phyloP scores from a whole-genome alignment of 768 basidiomycete species.

The Rhodocollybia butyracea region DNA sequence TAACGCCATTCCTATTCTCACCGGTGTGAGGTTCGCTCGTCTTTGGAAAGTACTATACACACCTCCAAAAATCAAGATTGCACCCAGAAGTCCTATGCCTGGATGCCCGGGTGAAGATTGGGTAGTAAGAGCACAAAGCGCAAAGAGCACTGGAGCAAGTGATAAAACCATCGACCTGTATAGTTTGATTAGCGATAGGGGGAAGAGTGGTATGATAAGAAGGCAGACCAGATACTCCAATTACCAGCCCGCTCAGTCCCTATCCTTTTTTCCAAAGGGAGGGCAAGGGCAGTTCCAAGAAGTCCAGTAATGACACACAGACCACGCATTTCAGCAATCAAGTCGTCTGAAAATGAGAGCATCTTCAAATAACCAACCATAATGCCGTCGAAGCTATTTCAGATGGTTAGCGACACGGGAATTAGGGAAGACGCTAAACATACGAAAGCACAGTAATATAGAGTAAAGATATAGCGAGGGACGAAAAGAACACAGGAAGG shows the following conservation, averaged over 20 bases:
- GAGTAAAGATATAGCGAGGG: constrained; percentile 38
- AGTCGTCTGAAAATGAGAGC: constrained; percentile 38
- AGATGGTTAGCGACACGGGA: constrained; percentile 5
- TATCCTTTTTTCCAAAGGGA: constrained; percentile 34
- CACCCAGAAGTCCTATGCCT: constrained; percentile 25
- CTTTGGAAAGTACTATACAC: constrained; percentile 3
- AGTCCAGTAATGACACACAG: constrained; percentile 44
- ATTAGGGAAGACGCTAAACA: not conserved
- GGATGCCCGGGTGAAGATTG: constrained; percentile 11
- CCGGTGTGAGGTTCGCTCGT: not conserved
- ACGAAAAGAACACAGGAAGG: constrained; percentile 37
- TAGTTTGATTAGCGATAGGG: not conserved
- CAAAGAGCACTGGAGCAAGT: constrained; percentile 41
- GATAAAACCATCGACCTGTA: constrained; percentile 44
- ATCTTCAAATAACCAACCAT: constrained; percentile 49
- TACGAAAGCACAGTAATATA: constrained; percentile 40
- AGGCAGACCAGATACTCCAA: constrained; percentile 46
- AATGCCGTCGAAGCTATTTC: constrained; percentile 44
- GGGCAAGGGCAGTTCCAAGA: constrained; percentile 42
- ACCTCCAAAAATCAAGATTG: constrained; percentile 42
- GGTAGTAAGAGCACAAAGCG: constrained; percentile 30
- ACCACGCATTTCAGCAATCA: constrained; percentile 48
- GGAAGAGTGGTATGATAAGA: not conserved
- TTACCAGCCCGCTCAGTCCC: constrained; percentile 45
- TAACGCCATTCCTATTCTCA: constrained; percentile 37